Percentiles rank a stretch among this genome's conserved stretches.
Conservation (phyloP, 164 flowering plant genomes). For the Chloranthus sessilifolius region DNA sequence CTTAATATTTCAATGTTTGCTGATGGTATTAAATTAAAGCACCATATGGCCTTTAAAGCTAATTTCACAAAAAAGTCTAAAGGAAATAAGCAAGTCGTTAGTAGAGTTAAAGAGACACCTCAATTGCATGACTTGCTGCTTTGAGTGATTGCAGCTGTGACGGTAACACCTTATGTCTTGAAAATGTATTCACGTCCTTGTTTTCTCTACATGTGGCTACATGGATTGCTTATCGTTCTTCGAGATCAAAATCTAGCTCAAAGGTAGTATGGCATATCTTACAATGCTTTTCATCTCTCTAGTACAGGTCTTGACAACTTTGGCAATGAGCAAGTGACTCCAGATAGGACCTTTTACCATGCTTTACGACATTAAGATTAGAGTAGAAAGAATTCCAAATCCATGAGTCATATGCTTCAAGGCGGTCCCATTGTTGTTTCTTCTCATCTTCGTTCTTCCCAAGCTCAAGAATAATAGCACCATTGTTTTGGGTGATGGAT, state of each 20-base stretch:
- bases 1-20: too few species aligned
- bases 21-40: too few species aligned
- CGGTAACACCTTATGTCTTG: slow-evolving; percentile 54
- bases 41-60: too few species aligned
- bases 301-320: slow-evolving; percentile 85
- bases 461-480: slow-evolving; percentile 34
- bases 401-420: slow-evolving; percentile 78
- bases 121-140: slow-evolving; percentile 84
- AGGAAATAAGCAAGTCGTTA: too few species aligned
- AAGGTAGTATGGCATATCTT: slow-evolving; percentile 81
- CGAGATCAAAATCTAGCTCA: slow-evolving; percentile 92
- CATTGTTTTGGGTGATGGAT: too few species aligned
- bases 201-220: slow-evolving; percentile 62
- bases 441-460: slow-evolving; percentile 50
- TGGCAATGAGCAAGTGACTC: slow-evolving; percentile 77
- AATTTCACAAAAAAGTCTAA: too few species aligned
- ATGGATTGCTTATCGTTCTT: slow-evolving; percentile 86
- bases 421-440: slow-evolving; percentile 42
- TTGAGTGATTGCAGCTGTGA: slow-evolving; percentile 84
- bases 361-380: slow-evolving; percentile 63
- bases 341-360: slow-evolving; percentile 53
- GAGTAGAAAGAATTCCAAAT: slow-evolving; percentile 73
- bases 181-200: slow-evolving; percentile 25
- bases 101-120: too few species aligned
- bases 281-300: slow-evolving; percentile 99